These are phyloP conservation scores for Urochloa ruziziensis DNA, from an alignment of 176 grass and related monocot genomes.

Conservation along the genomic window DNA sequence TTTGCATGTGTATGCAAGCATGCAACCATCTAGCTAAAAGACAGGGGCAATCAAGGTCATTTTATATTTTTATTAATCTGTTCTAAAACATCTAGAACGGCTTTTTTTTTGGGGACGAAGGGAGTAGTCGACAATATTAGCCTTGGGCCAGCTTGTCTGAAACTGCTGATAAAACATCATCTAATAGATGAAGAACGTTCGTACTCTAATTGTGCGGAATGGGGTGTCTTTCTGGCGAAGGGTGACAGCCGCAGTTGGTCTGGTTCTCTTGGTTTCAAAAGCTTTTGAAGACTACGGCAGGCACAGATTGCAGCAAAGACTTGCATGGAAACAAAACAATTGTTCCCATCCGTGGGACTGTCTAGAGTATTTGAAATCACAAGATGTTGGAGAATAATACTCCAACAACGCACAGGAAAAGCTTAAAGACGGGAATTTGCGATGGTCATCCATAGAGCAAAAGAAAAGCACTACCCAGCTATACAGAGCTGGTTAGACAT, in stretches of 20 bases:
- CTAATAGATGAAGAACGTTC: neutral
- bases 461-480: neutral
- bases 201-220: neutral
- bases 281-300: neutral
- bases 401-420: neutral
- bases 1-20: too few relatives aligned
- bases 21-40: too few relatives aligned
- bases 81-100: too few relatives aligned
- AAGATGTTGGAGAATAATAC: neutral
- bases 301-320: neutral
- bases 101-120: too few relatives aligned
- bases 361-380: neutral
- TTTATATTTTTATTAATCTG: too few relatives aligned
- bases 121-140: neutral
- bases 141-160: neutral
- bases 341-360: neutral
- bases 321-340: neutral
- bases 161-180: neutral
- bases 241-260: neutral
- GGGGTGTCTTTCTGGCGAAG: neutral
- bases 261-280: neutral
- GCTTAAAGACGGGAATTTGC: neutral
- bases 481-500: neutral
- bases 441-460: neutral
- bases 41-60: too few relatives aligned